Conservation (phyloP, 2,329 filamentous ascomycete genomes). For the Alternaria sp. region DNA sequence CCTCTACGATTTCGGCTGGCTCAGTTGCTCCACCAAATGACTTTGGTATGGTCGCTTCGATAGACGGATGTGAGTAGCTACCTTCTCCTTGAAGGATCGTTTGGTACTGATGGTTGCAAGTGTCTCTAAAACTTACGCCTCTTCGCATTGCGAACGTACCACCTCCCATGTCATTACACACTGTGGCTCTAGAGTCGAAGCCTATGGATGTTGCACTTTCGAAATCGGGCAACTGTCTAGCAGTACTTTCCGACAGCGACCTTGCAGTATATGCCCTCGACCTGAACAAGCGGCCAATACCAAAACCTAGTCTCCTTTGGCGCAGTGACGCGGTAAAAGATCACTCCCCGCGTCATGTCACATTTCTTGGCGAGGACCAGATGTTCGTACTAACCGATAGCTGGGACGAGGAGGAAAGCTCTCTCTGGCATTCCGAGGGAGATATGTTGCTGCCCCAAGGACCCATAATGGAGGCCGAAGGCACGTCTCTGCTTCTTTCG, state of each 20-base stretch:
- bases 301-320: conserved; percentile 57
- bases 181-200: conserved; percentile 70
- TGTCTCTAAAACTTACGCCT: conserved; percentile 81
- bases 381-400: conserved; percentile 48
- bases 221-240: conserved; percentile 60
- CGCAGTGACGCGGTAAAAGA: conserved; percentile 26
- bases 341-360: conserved; percentile 56
- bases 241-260: conserved; percentile 72
- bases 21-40: conserved; percentile 77
- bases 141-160: conserved; percentile 85
- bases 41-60: conserved; percentile 79
- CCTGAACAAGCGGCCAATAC: conserved; percentile 63
- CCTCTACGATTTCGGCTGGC: conserved; percentile 73
- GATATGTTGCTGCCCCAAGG: conserved; percentile 32
- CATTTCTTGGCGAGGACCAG: conserved; percentile 54
- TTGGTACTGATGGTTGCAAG: conserved; percentile 45
- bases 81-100: neutral
- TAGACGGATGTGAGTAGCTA: conserved; percentile 73
- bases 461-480: conserved; percentile 34
- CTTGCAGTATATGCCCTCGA: conserved; percentile 77
- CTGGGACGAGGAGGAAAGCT: conserved; percentile 43
- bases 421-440: conserved; percentile 38
- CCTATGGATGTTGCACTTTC: conserved; percentile 79
- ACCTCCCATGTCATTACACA: conserved; percentile 89
- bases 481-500: conserved; percentile 33